Evolutionary conservation across 2,329 filamentous ascomycete genomes (phyloP), one percentile per base, ranked within the genome.

Genomic region (Pestalotiopsis sp.): DNA sequence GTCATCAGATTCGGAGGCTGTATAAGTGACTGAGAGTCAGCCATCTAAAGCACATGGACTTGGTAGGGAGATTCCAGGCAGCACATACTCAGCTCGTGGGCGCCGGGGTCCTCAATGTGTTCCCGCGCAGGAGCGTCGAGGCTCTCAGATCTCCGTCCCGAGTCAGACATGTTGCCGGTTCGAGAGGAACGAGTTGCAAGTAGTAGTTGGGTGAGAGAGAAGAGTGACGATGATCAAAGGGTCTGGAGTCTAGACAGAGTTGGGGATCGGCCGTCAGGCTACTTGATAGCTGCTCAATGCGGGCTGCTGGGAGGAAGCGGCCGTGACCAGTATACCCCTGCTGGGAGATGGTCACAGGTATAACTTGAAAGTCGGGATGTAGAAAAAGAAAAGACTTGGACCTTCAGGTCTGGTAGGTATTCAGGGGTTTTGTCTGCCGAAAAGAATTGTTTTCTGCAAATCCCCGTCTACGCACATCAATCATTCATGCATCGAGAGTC

Each of bases 1-100:
- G 73, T 92, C 90, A 60, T 92, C 90, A 36, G 88, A 91, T 71
- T 91, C 90, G 63, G 89, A 90, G 38, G 66, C 66, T 67, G 58
- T 13, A 20, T 17, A 38, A 39, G 31, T 17, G 11, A n/a, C 17
- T 27, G 17, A 13, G 17, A n/a, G 31, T 25, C 20, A 45, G 25
- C 41, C 5, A 45, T 45, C 13, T 17, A 20, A 23, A 4, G 4
- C 17, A 36, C 17, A 20, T 45, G 36, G 38, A 38, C 17, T 17
- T 7, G 20, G 20, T 14, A 20, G 12, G n/a, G 17, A 20, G 27
- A 9, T 62, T 27, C 17, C 4, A 39, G 59, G 12, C 13, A 39
- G 59, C 23, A 67, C 41, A 25, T 81, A 90, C 89, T 85, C 70
- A 90, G 81, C 68, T 90, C 88, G 76, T 85, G 88, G 58, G 88